Percentiles rank a stretch among this genome's conserved stretches.
Conservation (phyloP, 2,329 filamentous ascomycete species). For the Neonectria neomacrospora region DNA sequence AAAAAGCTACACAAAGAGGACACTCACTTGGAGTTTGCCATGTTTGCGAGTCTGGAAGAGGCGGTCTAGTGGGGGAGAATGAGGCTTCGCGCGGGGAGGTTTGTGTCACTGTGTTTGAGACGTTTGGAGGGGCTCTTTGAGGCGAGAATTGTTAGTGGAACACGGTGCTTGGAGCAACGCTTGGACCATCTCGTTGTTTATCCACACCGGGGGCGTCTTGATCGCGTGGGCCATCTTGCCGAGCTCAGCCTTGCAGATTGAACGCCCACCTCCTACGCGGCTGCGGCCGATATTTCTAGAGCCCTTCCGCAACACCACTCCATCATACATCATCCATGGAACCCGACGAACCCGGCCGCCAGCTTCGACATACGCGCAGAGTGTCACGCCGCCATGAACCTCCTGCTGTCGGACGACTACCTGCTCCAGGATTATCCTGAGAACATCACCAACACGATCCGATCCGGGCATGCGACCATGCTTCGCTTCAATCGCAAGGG, state of each 20-base stretch:
- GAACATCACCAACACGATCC: constrained; percentile 86
- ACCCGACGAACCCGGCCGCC: constrained; percentile 24
- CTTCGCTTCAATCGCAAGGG: constrained; percentile 92
- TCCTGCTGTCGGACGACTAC: constrained; percentile 70
- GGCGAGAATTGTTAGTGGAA: constrained; percentile 46
- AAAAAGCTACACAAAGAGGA: not conserved
- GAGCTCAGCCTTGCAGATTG: constrained; percentile 50
- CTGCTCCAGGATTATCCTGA: constrained; percentile 87
- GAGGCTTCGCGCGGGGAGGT: constrained; percentile 12
- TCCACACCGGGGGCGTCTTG: constrained; percentile 29
- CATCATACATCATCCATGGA: constrained; percentile 39
- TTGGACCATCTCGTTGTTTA: constrained; percentile 22
- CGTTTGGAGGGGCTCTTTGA: constrained; percentile 31
- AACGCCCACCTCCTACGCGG: constrained; percentile 37
- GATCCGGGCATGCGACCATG: constrained; percentile 73
- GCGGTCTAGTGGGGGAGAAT: constrained; percentile 10
- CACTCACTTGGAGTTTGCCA: constrained; percentile 67
- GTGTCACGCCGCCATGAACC: constrained; percentile 59
- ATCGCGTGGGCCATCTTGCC: not conserved
- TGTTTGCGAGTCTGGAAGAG: constrained; percentile 41
- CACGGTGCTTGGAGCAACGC: constrained; percentile 25
- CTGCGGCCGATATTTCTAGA: constrained; percentile 40
- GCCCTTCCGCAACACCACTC: constrained; percentile 28
- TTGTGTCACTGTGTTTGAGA: constrained; percentile 32
- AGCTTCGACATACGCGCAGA: constrained; percentile 4